Evolutionary conservation across 169 alveolate species (phyloP), one percentile per base, ranked within the genome.

Genomic region (Plasmodium sp.): DNA sequence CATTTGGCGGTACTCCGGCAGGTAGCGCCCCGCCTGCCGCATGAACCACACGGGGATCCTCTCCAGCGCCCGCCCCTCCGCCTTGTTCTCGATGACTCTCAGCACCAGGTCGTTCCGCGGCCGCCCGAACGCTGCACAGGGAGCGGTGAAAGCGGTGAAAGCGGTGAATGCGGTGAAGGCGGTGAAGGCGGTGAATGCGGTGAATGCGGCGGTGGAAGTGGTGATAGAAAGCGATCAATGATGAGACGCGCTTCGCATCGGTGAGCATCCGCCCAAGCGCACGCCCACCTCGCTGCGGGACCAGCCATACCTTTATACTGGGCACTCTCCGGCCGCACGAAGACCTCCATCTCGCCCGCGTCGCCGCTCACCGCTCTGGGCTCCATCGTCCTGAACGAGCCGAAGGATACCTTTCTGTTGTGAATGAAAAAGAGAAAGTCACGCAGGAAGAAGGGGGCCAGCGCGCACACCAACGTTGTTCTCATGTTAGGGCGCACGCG

Each of bases 1-100:
- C 48, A 96, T 54, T 31, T 58, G 96, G 73, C 93, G 43, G 83
- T 96, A 97, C 77, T 97, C 98, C 2, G 98, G 98, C 31, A 97
- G 93, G 83, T 97, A 97, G 73, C 98, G 74, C 3, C 98, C 98
- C 1, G 98, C 98, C 74, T 97, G 98, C 18, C 98, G 31, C 98
- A 97, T 97, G 14, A 97, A 94, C 98, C 98, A 97, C 43, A 97
- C 95, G 5, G 98, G 98, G 16, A 96, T 88, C 18, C 84, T 79
- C 33, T 94, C 97, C 5, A 90, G 79, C 33, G 79, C 77, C 54
- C 95, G 73, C 12, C 96, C 97, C 4, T 3, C 45, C 9, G 77
- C 74, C 41, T 88, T 75, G 27, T 88, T 88, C 81, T 79, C 94
- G 43, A 88, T 88, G n/a, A 88, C 94, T 33, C 79, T 56, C 27